A percentile compares a stretch with the other conserved stretches of the same genome.
phyloP scores from a whole-genome alignment of 768 basidiomycete genomes.

The Phallus indusiatus region DNA sequence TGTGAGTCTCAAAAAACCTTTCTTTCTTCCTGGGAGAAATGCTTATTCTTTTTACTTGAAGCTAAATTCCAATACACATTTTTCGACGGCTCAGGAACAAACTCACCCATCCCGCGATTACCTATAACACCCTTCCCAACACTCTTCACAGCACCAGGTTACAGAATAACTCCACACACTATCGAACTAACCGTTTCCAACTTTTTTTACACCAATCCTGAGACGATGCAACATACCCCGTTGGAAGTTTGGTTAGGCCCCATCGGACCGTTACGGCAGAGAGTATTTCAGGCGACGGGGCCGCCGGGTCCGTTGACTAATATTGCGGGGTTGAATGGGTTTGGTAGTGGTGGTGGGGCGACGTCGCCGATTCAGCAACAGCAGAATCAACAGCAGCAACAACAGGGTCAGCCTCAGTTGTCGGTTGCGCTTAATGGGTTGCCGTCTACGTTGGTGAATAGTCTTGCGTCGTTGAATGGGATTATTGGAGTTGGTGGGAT shows the following conservation, averaged over 20 bases:
- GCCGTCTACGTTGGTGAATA: no score
- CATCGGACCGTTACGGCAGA: conserved; percentile 73
- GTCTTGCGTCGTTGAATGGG: no score
- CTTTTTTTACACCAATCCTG: conserved; percentile 75
- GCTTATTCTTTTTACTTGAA: conserved; percentile 21
- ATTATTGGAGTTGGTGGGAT: conserved; percentile 1
- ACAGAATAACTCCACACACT: conserved; percentile 60
- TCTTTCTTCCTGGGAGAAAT: not conserved
- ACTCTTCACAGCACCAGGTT: conserved; percentile 68
- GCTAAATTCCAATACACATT: conserved; percentile 94
- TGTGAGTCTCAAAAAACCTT: conserved; percentile 36
- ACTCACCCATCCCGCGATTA: conserved; percentile 62
- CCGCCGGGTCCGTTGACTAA: conserved; percentile 56
- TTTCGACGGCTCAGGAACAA: conserved; percentile 81
- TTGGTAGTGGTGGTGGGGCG: no score
- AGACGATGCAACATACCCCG: conserved; percentile 52
- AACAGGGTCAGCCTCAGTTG: not conserved
- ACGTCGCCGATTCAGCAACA: conserved; percentile 22
- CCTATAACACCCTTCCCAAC: conserved; percentile 89
- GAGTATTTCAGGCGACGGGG: conserved; percentile 59
- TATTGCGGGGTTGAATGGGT: not conserved
- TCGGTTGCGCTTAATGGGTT: conserved; percentile 1
- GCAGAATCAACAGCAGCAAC: conserved; percentile 1
- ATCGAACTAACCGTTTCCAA: conserved; percentile 81
- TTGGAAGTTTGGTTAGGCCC: conserved; percentile 86